Percentiles rank a stretch among this genome's conserved stretches.
phyloP scores from a whole-genome alignment of 2,329 filamentous ascomycete genomes.

The Ophioceras dolichostomum region DNA sequence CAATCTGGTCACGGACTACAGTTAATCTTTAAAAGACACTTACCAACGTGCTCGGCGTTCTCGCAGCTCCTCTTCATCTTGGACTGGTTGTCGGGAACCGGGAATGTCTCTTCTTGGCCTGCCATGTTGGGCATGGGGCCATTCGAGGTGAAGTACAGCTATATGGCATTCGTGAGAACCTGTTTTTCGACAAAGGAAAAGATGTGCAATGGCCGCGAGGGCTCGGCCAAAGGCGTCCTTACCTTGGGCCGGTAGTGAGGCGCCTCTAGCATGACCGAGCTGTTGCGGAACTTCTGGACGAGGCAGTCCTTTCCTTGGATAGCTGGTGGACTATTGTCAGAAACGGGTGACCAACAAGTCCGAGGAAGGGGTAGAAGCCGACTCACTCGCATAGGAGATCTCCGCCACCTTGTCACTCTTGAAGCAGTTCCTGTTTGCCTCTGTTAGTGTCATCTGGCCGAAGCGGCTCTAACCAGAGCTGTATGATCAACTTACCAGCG shows the following conservation, averaged over 20 bases:
- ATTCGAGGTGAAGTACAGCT: slow-evolving; percentile 42
- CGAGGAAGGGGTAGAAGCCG: not conserved
- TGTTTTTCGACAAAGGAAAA: too few species aligned
- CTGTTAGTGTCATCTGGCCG: slow-evolving; percentile 1
- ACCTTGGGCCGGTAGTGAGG: slow-evolving; percentile 77
- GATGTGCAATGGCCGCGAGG: too few species aligned
- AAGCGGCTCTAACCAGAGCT: too few species aligned
- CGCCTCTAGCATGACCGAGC: slow-evolving; percentile 84
- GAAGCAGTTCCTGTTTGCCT: slow-evolving; percentile 55
- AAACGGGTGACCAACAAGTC: not conserved
- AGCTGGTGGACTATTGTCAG: slow-evolving; percentile 35
- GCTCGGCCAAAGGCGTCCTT: too few species aligned
- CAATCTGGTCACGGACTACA: not conserved
- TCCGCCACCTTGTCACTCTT: slow-evolving; percentile 77
- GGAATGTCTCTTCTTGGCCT: slow-evolving; percentile 65
- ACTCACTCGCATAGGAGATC: slow-evolving; percentile 87
- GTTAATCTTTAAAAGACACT: slow-evolving; percentile 22
- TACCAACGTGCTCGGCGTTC: slow-evolving; percentile 74
- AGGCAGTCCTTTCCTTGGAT: slow-evolving; percentile 89
- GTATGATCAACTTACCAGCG: slow-evolving; percentile 42
- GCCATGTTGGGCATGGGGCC: slow-evolving; percentile 36
- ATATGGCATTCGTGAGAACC: too few species aligned
- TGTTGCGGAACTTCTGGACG: slow-evolving; percentile 93
- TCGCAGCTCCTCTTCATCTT: slow-evolving; percentile 83
- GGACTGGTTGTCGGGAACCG: slow-evolving; percentile 67